A percentile compares a stretch with the other conserved stretches of the same genome.
Conservation (phyloP, 192 early-diverging fungal genomes). For the Linnemannia exigua region DNA sequence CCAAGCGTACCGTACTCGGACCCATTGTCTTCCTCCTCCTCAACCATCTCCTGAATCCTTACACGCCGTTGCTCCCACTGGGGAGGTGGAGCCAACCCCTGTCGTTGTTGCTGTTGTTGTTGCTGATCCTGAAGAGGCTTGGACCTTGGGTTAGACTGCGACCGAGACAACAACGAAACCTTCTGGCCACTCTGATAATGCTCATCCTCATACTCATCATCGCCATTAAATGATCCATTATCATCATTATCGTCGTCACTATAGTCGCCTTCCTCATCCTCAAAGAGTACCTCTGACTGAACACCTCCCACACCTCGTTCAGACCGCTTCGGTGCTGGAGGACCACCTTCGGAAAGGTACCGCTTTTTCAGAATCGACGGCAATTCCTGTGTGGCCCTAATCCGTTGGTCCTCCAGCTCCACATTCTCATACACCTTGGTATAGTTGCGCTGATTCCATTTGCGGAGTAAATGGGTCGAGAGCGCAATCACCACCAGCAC, state of each 20-base stretch:
- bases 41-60: slow-evolving; percentile 25
- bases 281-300: slow-evolving; percentile 45
- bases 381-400: slow-evolving; percentile 11
- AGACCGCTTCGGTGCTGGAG: neutral
- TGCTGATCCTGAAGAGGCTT: neutral
- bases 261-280: slow-evolving; percentile 25
- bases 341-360: slow-evolving; percentile 15
- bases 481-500: slow-evolving; percentile 28
- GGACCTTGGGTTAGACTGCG: slow-evolving; percentile 29
- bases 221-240: slow-evolving; percentile 17
- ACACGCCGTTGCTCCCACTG: slow-evolving; percentile 15
- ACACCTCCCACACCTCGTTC: neutral
- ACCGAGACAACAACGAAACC: slow-evolving; percentile 28
- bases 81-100: neutral
- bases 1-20: neutral
- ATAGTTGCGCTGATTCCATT: slow-evolving; percentile 52
- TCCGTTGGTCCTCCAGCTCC: slow-evolving; percentile 35
- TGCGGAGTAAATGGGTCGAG: slow-evolving; percentile 36
- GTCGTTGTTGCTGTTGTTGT: slow-evolving; percentile 1
- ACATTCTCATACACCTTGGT: slow-evolving; percentile 38
- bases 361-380: slow-evolving; percentile 54
- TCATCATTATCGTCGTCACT: slow-evolving; percentile 10
- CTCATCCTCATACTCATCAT: slow-evolving; percentile 25
- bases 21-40: neutral
- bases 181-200: slow-evolving; percentile 7